Evolutionary conservation across 345 rosid genomes (phyloP), one percentile per base, ranked within the genome.

Genomic region (Stellera chamaejasme): DNA sequence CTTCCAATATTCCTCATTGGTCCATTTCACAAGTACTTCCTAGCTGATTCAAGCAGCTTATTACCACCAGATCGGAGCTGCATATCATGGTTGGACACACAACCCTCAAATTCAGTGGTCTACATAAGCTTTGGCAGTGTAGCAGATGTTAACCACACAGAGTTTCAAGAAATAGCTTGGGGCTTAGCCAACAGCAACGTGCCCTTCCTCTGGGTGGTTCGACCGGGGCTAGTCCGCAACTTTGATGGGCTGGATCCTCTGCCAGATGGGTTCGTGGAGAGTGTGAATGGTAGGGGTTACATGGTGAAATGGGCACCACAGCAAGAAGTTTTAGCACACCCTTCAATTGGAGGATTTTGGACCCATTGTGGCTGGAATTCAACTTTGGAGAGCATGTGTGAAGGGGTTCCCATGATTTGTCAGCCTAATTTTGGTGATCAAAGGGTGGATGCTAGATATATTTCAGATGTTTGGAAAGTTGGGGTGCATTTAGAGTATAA

Each of bases 281-380:
- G 43, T 59, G 52, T 76, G 2, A 73, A 63, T 5, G 64, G 49
- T 45, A 72, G 63, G 45, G 89, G 89, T 1, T 70, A 63, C 28
- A 62, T 87, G 15, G 82, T 87, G 64, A 62, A 82, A 51, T 85
- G 94, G 96, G 78, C 77, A 2, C 89, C 94, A 2, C 97, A 90
- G 25, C 56, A 71, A 13, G 76, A 78, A 16, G 82, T 83, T 10
- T 68, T 90, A 39, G 73, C 68, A 0, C 94, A 90, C 52, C 69
- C 61, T 3, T 67, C 93, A 3, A 56, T 63, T 12, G 93, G 83
- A 10, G 85, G 60, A 1, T 84, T 90, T 52, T 72, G 88, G 79
- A 87, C 88, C 0, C 96, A 82, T 47, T 50, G 67, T 39, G 93
- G 90, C 3, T 87, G 88, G 93, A 90, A 90, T 63, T 87, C 90